Percentiles rank a stretch among this genome's conserved stretches.
phyloP scores from a whole-genome alignment of 148 eudicot species.

The Suaeda aralocaspica region DNA sequence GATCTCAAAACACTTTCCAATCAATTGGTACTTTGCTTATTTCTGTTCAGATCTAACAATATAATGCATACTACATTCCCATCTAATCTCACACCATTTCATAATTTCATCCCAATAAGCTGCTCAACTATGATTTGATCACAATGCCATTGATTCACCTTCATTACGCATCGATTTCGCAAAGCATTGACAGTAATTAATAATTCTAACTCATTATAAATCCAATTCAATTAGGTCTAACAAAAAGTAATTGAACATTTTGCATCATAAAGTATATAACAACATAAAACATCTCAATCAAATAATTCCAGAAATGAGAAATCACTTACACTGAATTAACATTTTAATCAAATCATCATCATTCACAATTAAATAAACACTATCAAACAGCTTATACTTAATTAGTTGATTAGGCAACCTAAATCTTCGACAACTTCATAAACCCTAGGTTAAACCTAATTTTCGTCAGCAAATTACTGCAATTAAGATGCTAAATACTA shows the following conservation, averaged over 20 bases:
- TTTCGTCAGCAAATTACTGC: background rate
- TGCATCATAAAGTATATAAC: background rate
- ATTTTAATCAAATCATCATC: background rate
- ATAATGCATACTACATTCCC: background rate
- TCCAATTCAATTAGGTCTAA: background rate
- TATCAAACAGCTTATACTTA: background rate
- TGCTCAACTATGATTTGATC: background rate
- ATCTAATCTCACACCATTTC: background rate
- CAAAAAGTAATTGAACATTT: background rate
- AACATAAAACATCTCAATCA: background rate
- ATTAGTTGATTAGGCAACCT: background rate
- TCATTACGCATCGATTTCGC: background rate
- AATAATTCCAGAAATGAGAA: constrained; percentile 3
- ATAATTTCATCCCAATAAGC: background rate
- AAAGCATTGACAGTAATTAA: background rate
- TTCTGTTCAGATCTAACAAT: background rate
- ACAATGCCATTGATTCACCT: background rate
- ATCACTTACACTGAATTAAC: background rate
- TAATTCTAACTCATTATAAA: background rate
- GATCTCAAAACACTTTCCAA: background rate
- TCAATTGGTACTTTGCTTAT: background rate
- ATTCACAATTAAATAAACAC: background rate
- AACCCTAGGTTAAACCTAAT: constrained; percentile 4
- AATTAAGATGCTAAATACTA: background rate
- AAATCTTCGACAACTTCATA: background rate